A percentile compares a stretch with the other conserved stretches of the same genome.
These are phyloP conservation scores for Trichoderma brevicompactum DNA, from an alignment of 2,329 filamentous ascomycete genomes.

Conservation along the genomic window DNA sequence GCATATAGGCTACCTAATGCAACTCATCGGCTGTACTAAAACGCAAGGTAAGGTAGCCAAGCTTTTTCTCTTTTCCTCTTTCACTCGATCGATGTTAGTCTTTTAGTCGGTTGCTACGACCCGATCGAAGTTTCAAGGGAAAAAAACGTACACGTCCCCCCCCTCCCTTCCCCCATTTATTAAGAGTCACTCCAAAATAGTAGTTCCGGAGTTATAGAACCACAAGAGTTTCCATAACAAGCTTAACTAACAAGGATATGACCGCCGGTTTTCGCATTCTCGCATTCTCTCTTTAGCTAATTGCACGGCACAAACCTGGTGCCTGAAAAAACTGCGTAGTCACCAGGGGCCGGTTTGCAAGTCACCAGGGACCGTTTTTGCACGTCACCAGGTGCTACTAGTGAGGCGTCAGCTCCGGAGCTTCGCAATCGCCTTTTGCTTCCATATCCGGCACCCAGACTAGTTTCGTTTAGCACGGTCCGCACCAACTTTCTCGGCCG, in stretches of 20 bases:
- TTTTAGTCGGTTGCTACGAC: background rate
- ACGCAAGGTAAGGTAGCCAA: background rate
- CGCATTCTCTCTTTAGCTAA: too few relatives aligned
- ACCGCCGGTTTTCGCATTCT: too few relatives aligned
- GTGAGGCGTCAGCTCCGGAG: background rate
- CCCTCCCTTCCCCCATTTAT: background rate
- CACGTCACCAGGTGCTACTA: too few relatives aligned
- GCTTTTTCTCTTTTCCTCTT: background rate
- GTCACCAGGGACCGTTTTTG: too few relatives aligned
- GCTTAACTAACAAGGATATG: too few relatives aligned
- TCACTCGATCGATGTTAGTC: background rate
- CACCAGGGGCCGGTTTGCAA: too few relatives aligned
- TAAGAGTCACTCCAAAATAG: background rate
- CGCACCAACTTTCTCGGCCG: conserved; percentile 14
- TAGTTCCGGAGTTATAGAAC: too few relatives aligned
- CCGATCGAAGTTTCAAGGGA: too few relatives aligned
- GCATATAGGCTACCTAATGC: conserved; percentile 7
- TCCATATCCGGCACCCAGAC: conserved; percentile 3
- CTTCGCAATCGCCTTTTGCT: conserved; percentile 22
- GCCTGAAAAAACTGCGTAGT: too few relatives aligned
- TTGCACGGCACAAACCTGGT: too few relatives aligned
- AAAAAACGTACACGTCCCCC: background rate
- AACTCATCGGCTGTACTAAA: background rate
- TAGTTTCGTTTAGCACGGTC: background rate
- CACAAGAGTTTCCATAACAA: too few relatives aligned